Evolutionary conservation across 2,329 filamentous ascomycete genomes (phyloP), one percentile per base, ranked within the genome.

Genomic region (Colletotrichum sp.): DNA sequence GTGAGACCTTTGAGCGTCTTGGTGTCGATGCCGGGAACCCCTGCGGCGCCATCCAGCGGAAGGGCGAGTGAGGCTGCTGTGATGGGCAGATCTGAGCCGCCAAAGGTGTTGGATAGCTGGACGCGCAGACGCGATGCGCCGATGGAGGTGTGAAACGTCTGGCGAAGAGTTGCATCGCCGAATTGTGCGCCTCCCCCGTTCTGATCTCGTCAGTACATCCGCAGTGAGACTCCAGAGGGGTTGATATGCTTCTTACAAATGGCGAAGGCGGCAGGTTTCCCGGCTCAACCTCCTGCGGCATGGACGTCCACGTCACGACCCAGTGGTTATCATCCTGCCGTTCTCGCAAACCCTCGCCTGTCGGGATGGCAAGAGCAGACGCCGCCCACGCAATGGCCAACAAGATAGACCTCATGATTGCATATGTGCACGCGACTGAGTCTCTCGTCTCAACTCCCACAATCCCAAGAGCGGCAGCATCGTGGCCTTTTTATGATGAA

Each of bases 81-180:
- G 76, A 94, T 89, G 58, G 89, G 87, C 4, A 94, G 84, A 75
- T 90, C 87, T 43, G 87, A 90, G 3, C 85, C 80, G 4, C 92
- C 91, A 76, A 94, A 93, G 1, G 88, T 89, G 78, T 94, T 94
- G 57, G 91, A 92, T 65, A 94, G 85, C 59, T 90, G 89, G 43
- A 94, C 82, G 12, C 92, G 90, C 74, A 93, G 86, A 27, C 89
- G 86, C 4, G 87, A 82, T 5, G 89, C 87, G 2, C 86, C 87
- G 6, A 92, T 85, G 9, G 90, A 90, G 76, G 92, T 83, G 76
- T 91, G 89, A 16, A 93, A 80, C 0, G 92, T 93, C 80, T 94
- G 92, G 4, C 92, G 90, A 75, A 94, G 86, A 0, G 92, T 93
- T 3, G 90, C 87, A 77, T 93, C 89, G 59, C 84, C 82, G 79